phyloP scores from a whole-genome alignment of 176 grass and related monocot genomes.

The Thinopyrum elongatum region DNA sequence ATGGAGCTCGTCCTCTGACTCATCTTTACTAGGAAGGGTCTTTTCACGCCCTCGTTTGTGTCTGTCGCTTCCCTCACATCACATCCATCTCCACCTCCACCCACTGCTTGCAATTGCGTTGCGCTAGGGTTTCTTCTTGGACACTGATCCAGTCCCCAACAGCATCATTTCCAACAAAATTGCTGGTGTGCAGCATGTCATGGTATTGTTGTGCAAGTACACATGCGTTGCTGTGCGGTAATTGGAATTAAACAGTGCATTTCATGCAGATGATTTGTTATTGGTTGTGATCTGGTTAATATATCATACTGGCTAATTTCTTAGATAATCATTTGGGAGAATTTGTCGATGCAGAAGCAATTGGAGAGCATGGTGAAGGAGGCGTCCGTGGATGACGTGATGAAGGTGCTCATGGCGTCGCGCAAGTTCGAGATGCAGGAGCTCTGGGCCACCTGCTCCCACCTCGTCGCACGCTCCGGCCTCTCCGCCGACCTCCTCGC shows the following conservation, averaged over 20 bases:
- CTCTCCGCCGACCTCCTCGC: conserved; percentile 88
- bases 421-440: conserved; percentile 89
- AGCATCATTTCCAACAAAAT: conserved; percentile 69
- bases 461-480: conserved; percentile 84
- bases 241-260: conserved; percentile 10
- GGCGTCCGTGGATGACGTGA: conserved; percentile 89
- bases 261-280: conserved; percentile 29
- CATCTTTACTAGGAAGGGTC: conserved; percentile 87
- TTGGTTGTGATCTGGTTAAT: not conserved
- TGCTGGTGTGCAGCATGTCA: conserved; percentile 15
- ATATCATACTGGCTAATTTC: not conserved
- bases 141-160: conserved; percentile 16
- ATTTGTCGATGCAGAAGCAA: conserved; percentile 67
- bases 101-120: conserved; percentile 2
- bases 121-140: conserved; percentile 52
- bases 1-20: conserved; percentile 38
- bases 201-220: not conserved
- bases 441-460: conserved; percentile 83
- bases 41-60: conserved; percentile 65
- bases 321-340: not conserved
- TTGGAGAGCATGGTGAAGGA: conserved; percentile 93
- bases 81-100: conserved; percentile 29
- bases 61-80: conserved; percentile 50
- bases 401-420: conserved; percentile 93
- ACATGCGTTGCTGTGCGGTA: not conserved